Conservation (phyloP, 768 basidiomycete genomes). For the Trametes maxima region DNA sequence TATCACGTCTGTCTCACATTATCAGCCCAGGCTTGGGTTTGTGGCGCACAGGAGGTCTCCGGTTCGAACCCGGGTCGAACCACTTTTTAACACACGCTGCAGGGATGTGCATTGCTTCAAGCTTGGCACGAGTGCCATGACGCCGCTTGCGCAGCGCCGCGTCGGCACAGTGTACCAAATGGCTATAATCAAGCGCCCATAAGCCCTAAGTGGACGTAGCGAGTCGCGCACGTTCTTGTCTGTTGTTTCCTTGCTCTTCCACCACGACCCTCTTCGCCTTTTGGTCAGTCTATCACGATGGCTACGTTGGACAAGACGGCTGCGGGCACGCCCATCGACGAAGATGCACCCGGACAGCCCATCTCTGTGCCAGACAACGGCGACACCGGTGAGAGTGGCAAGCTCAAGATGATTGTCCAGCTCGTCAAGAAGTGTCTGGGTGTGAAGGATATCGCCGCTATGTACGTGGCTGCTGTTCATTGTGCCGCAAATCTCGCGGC, state of each 20-base stretch:
- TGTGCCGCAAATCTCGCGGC: not conserved
- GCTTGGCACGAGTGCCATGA: not conserved
- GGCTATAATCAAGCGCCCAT: conserved; percentile 1
- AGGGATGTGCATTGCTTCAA: not conserved
- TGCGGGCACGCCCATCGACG: conserved; percentile 23
- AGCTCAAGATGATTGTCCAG: conserved; percentile 91
- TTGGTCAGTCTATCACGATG: not conserved
- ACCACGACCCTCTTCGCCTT: not conserved
- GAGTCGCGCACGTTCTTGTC: conserved; percentile 19
- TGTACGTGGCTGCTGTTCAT: conserved; percentile 54
- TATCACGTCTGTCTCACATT: conserved; percentile 33
- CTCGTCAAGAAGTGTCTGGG: conserved; percentile 90
- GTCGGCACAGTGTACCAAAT: not conserved
- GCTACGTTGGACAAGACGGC: conserved; percentile 19
- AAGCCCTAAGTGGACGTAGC: not conserved
- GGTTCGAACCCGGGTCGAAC: conserved; percentile 33
- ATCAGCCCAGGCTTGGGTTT: too few species aligned
- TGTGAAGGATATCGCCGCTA: conserved; percentile 92
- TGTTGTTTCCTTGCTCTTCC: not conserved
- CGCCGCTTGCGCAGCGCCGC: not conserved
- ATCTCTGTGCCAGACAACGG: conserved; percentile 70
- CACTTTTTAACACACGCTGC: conserved; percentile 19
- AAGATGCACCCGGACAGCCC: conserved; percentile 42
- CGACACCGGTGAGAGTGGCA: conserved; percentile 84
- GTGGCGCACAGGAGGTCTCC: conserved; percentile 29